These are phyloP conservation scores for Cryphonectria radicalis DNA, from an alignment of 2,329 filamentous ascomycete genomes.

Conservation along the genomic window DNA sequence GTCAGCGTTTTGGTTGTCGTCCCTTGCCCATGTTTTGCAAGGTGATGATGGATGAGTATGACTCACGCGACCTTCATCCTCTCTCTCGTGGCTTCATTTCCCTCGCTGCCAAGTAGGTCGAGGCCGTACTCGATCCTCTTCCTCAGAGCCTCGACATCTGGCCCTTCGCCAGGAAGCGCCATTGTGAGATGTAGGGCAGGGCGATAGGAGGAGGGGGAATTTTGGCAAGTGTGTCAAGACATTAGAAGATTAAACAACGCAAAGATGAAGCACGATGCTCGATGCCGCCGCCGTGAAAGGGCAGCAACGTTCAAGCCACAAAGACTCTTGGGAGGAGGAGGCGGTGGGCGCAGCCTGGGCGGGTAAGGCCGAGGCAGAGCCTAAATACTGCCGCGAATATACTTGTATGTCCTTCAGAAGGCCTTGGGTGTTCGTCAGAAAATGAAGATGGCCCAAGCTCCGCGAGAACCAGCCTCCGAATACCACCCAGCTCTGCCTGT, in stretches of 20 bases:
- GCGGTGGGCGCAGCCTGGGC: not conserved
- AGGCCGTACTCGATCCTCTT: slow-evolving; percentile 13
- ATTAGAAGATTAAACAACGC: not conserved
- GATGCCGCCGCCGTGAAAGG: not conserved
- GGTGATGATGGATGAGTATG: too few species aligned
- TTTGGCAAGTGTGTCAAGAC: not conserved
- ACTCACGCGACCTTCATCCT: slow-evolving; percentile 12
- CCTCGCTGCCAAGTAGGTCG: slow-evolving; percentile 1
- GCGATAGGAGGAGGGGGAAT: too few species aligned
- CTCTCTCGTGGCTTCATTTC: slow-evolving; percentile 2
- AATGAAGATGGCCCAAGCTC: not conserved
- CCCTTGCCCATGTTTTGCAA: not conserved
- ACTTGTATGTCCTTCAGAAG: not conserved
- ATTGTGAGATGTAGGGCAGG: not conserved
- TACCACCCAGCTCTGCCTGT: not conserved
- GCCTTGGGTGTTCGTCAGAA: not conserved
- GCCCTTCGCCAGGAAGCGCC: not conserved
- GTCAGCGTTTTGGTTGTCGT: not conserved
- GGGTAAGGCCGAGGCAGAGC: not conserved
- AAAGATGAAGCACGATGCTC: not conserved
- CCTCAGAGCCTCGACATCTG: slow-evolving; percentile 10
- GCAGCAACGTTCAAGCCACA: not conserved
- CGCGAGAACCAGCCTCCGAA: not conserved
- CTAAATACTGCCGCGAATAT: not conserved
- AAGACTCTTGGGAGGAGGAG: not conserved